Percentiles rank a stretch among this genome's conserved stretches.
Conservation (phyloP, 2,329 filamentous ascomycete species). For the Ilyonectria sp. region DNA sequence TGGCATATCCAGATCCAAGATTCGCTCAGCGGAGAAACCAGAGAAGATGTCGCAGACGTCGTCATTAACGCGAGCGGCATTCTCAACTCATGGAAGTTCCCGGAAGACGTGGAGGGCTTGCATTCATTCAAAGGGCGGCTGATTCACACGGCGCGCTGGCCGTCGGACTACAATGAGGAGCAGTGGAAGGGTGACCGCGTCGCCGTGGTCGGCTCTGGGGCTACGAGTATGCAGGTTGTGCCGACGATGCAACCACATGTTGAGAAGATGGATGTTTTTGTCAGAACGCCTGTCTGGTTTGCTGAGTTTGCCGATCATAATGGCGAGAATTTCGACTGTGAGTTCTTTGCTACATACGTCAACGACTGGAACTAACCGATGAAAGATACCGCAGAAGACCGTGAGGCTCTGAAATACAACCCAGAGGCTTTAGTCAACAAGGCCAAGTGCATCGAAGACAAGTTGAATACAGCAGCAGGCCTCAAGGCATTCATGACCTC, state of each 20-base stretch:
- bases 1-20: conserved; percentile 12
- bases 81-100: conserved; percentile 19
- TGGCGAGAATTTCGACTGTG: conserved; percentile 22
- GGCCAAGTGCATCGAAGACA: conserved; percentile 15
- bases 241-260: conserved; percentile 22
- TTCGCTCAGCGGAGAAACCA: background rate
- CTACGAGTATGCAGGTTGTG: conserved; percentile 16
- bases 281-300: conserved; percentile 22
- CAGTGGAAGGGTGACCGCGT: conserved; percentile 10
- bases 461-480: conserved; percentile 12
- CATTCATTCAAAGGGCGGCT: conserved; percentile 17
- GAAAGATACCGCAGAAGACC: conserved; percentile 7
- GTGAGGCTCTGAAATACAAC: background rate
- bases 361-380: background rate
- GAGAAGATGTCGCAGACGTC: conserved; percentile 5
- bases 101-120: conserved; percentile 16
- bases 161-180: background rate
- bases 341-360: background rate
- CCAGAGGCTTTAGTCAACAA: conserved; percentile 12
- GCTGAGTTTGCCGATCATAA: conserved; percentile 17
- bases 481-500: conserved; percentile 15
- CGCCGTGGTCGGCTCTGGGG: conserved; percentile 16
- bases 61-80: conserved; percentile 15
- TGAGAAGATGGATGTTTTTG: conserved; percentile 20
- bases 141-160: conserved; percentile 22